Evolutionary conservation across 257 asterid species (phyloP), one percentile per base, ranked within the genome.

Genomic region (Rauvolfia tetraphylla): DNA sequence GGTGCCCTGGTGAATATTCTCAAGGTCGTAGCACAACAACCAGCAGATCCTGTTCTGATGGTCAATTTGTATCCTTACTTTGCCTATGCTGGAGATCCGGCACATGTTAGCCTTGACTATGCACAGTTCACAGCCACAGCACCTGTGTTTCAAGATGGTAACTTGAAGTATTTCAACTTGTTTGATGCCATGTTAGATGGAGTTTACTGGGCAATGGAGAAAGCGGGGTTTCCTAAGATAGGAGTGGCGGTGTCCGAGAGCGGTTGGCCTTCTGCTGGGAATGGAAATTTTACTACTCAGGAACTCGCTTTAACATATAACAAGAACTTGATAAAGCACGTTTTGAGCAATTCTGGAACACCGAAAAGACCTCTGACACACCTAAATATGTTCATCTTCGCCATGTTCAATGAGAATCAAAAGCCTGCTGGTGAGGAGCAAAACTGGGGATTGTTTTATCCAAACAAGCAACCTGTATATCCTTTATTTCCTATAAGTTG

Each of bases 61-160:
- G 80, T 58, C 1, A 88, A 86, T 2, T 56, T 85, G 22, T 88
- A 88, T 81, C 91, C 92, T 15, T 90, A 87, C 41, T 81, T 84
- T 6, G 90, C 78, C 0, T 76, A 77, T 12, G 39, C 70, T 1
- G 54, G 69, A 0, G 42, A 72, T 33, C 34, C 81, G 0, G 27
- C 0, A 0, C 3, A 25, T 0, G 7, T 85, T 13, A 38, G 58
- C 2, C 86, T 86, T 0, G 63, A 77, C 0, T 90, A 53, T 7
- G 92, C 89, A 1, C 72, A 76, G 18, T 81, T 86, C 68, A 82
- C 83, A 0, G 65, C 68, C 1, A 48, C 54, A 0, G 22, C 15
- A 4, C 70, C 85, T 5, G 69, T 75, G 51, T 36, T 78, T 23
- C 3, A 1, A 0, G 77, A 56, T 22, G 80, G 76, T 22, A 22